Evolutionary conservation across 805 yeast species (phyloP), one percentile per base, ranked within the genome.

Genomic region (Saccharomycopsis microspora): DNA sequence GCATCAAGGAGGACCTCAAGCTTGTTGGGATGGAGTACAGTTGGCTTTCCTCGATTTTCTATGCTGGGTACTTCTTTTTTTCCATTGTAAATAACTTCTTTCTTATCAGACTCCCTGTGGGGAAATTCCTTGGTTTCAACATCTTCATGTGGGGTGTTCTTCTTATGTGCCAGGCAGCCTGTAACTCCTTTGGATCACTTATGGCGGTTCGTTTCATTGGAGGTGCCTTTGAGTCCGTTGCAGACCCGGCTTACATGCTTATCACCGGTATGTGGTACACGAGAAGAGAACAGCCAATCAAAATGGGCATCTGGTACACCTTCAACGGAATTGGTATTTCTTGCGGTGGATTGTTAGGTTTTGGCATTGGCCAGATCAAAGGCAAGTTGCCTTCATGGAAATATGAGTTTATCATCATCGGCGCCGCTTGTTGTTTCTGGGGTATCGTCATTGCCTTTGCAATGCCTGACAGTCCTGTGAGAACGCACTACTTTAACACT

Each of bases 11-110:
- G 6, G 75, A 70, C 55, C 61, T 61, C 29, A 47, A 65, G 32
- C 61, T 74, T 59, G 19, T 7, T 5, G 73, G 76, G 5, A 63
- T 64, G 47, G 63, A 58, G 51, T 68, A 65, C 45, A 55, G 64
- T 30, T 68, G 72, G 72, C 57, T 66, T 28, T 66, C 69, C 1
- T 60, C 72, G 5, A 63, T 68, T 29, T 60, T 69, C 45, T 69
- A 66, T 53, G 56, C 66, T 39, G 74, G 72, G 3, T 72, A 71
- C 51, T 55, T 71, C 45, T 64, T 59, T 4, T 70, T 77, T 3
- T 77, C 74, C 52, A 19, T 63, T 3, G 62, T 70, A 9, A 61
- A 65, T 33, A 60, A 61, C 41, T 56, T 57, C 37, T 36, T 61
- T 11, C 56, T 68, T 44, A 68, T 65, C 48, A 59, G 53, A 40